These are phyloP conservation scores for Elsinoe necatrix DNA, from an alignment of 2,329 filamentous ascomycete species.

Conservation along the genomic window DNA sequence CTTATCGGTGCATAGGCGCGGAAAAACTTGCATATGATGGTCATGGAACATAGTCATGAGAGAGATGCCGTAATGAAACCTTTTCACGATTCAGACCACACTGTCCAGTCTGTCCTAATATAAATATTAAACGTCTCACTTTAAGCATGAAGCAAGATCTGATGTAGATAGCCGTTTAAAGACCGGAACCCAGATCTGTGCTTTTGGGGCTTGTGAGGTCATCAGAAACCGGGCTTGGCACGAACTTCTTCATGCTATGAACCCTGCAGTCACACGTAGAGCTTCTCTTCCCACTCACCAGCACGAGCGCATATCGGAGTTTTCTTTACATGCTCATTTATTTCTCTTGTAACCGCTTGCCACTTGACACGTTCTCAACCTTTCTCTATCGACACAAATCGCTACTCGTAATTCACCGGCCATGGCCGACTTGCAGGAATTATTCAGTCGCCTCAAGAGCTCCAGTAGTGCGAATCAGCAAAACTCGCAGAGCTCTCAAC, in stretches of 20 bases:
- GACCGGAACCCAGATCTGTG: not conserved
- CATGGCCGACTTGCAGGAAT: slow-evolving; percentile 39
- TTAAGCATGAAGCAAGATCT: too few relatives aligned
- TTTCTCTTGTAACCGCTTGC: not conserved
- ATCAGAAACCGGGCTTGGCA: not conserved
- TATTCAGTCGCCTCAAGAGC: slow-evolving; percentile 36
- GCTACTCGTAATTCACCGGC: slow-evolving; percentile 10
- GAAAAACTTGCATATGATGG: slow-evolving; percentile 2
- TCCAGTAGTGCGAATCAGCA: slow-evolving; percentile 16
- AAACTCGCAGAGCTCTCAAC: slow-evolving; percentile 21
- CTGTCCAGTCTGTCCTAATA: too few relatives aligned
- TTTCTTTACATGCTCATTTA: not conserved
- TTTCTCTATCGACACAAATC: not conserved
- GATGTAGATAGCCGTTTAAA: not conserved
- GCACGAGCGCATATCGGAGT: not conserved
- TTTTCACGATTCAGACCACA: not conserved
- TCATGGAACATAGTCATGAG: slow-evolving; percentile 13
- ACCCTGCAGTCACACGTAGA: not conserved
- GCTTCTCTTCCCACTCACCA: not conserved
- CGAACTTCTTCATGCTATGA: not conserved
- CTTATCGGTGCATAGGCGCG: not conserved
- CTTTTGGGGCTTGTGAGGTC: not conserved
- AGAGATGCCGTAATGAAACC: slow-evolving; percentile 13
- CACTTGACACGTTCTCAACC: not conserved
- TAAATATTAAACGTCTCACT: too few relatives aligned